Evolutionary conservation across 768 basidiomycete genomes (phyloP).

Genomic region (Hydnomerulius pinastri): DNA sequence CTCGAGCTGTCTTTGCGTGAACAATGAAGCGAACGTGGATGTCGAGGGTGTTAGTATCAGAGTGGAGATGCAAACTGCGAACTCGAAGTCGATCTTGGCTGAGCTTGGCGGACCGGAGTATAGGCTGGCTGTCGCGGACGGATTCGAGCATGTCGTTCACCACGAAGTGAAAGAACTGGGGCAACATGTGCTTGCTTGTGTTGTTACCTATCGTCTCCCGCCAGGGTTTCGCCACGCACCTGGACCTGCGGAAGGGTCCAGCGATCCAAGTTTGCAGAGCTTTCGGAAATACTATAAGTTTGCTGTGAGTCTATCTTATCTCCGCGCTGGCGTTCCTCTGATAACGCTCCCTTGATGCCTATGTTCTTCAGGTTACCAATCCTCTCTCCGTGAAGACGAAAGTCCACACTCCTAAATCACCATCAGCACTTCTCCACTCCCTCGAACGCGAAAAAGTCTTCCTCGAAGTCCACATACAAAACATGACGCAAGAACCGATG

Average conservation of each 20-base stretch:
- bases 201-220: conserved; percentile 79
- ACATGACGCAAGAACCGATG: conserved; percentile 74
- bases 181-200: conserved; percentile 85
- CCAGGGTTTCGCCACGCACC: conserved; percentile 52
- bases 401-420: conserved; percentile 75
- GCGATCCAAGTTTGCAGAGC: conserved; percentile 60
- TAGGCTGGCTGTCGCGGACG: conserved; percentile 54
- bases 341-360: background rate
- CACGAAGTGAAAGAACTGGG: conserved; percentile 96
- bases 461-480: conserved; percentile 92
- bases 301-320: conserved; percentile 52
- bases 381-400: conserved; percentile 95
- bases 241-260: conserved; percentile 48
- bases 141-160: conserved; percentile 66
- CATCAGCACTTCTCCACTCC: conserved; percentile 65
- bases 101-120: conserved; percentile 61
- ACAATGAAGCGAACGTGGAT: conserved; percentile 69
- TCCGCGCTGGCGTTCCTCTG: background rate
- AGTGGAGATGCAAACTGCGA: conserved; percentile 86
- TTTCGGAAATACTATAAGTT: conserved; percentile 94
- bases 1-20: conserved; percentile 76
- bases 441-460: conserved; percentile 79
- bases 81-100: conserved; percentile 59
- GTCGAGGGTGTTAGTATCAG: conserved; percentile 66
- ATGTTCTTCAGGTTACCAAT: conserved; percentile 72